phyloP scores from a whole-genome alignment of 78 protist genomes.

The slime mould (Dictyostelium discoideum) region DNA sequence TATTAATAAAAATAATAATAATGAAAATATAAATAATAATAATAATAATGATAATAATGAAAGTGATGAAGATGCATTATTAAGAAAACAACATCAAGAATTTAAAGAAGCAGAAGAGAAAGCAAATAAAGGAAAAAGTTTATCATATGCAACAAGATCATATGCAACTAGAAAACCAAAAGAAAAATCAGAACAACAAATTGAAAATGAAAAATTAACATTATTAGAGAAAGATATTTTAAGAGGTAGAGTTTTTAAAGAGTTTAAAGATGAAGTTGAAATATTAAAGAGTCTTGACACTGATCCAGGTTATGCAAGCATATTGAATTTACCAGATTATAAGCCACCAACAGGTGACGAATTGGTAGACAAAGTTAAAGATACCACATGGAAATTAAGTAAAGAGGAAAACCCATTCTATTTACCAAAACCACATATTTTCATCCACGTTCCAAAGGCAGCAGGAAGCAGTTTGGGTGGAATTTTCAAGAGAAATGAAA shows the following conservation, averaged over 20 bases:
- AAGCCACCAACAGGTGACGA: background rate
- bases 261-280: background rate
- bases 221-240: background rate
- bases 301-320: conserved; percentile 21
- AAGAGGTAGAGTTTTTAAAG: background rate
- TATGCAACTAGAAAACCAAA: background rate
- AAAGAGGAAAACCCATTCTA: conserved; percentile 11
- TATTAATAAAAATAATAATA: background rate
- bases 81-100: background rate
- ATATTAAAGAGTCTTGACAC: background rate
- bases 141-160: background rate
- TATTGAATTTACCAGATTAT: background rate
- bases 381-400: conserved; percentile 20
- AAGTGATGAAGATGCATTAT: background rate
- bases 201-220: background rate
- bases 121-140: background rate
- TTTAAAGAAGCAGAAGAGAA: background rate
- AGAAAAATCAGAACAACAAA: background rate
- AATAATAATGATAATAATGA: background rate
- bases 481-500: conserved; percentile 57
- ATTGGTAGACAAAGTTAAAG: background rate
- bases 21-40: background rate
- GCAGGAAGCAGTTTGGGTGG: conserved; percentile 35
- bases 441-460: conserved; percentile 66
- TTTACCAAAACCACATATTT: conserved; percentile 55